Evolutionary conservation across 768 basidiomycete species (phyloP).

Genomic region (Fibroporia radiculosa): DNA sequence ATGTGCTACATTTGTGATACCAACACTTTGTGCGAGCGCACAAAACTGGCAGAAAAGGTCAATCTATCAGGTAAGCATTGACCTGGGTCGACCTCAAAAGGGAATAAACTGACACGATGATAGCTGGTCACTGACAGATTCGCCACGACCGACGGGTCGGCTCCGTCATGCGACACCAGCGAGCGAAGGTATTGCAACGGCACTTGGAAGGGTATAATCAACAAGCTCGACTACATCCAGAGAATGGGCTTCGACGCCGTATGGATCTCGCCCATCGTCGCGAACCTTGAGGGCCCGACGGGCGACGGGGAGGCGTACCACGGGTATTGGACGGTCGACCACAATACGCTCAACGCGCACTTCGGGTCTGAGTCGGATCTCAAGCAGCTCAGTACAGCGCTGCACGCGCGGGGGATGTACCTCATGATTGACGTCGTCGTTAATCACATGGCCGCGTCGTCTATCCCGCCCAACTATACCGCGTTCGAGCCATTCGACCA

Average conservation of each 20-base stretch:
- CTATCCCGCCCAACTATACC: constrained; percentile 13
- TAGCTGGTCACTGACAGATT: constrained; percentile 55
- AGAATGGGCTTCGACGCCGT: constrained; percentile 54
- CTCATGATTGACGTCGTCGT: constrained; percentile 59
- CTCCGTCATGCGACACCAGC: constrained; percentile 36
- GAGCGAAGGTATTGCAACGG: constrained; percentile 50
- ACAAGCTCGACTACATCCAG: constrained; percentile 56
- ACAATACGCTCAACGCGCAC: constrained; percentile 40
- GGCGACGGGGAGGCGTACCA: constrained; percentile 51
- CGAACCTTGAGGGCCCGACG: constrained; percentile 40
- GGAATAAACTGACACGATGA: background rate
- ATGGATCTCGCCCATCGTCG: constrained; percentile 50
- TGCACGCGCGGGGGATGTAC: constrained; percentile 48
- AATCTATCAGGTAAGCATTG: constrained; percentile 41
- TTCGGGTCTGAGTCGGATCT: constrained; percentile 49
- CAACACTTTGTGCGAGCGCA: background rate
- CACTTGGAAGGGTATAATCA: constrained; percentile 42
- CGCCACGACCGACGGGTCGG: constrained; percentile 36
- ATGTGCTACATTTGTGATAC: background rate
- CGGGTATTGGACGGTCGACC: constrained; percentile 51
- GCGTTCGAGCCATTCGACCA: constrained; percentile 26
- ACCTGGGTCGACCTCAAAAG: background rate
- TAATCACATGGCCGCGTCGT: constrained; percentile 46
- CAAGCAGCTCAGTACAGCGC: constrained; percentile 34
- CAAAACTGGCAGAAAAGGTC: constrained; percentile 44